These are phyloP conservation scores for Candida boidinii DNA, from an alignment of 805 yeast genomes.

Conservation along the genomic window DNA sequence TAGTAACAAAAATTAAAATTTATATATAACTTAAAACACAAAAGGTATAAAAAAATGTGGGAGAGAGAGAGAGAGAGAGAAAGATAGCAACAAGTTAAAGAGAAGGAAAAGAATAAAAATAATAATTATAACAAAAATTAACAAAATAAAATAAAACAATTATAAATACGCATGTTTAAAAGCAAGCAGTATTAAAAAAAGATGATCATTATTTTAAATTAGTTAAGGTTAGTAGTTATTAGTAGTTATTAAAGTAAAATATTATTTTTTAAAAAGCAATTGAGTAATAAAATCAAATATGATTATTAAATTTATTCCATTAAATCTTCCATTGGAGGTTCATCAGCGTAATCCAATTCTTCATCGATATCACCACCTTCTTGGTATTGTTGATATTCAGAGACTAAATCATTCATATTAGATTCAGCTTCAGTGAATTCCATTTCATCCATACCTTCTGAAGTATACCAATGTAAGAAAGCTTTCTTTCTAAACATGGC, in stretches of 20 bases:
- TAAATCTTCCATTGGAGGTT: constrained; percentile 49
- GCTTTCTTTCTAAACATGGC: constrained; percentile 93
- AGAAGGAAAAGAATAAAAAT: neutral
- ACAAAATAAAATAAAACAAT: too few species aligned
- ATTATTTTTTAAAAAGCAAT: too few species aligned
- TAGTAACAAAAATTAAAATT: too few species aligned
- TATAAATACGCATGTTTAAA: too few species aligned
- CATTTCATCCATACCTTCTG: constrained; percentile 94
- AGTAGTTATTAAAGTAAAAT: too few species aligned
- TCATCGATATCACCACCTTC: constrained; percentile 73
- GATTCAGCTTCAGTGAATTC: constrained; percentile 93
- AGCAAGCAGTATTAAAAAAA: too few species aligned
- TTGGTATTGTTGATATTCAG: constrained; percentile 90
- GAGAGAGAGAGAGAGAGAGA: constrained; percentile 5
- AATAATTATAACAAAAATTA: constrained; percentile 1
- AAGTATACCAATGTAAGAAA: constrained; percentile 92
- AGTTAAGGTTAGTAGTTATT: neutral
- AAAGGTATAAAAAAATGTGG: constrained; percentile 5
- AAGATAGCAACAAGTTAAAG: constrained; percentile 1
- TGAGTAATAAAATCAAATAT: too few species aligned
- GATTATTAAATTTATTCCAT: constrained; percentile 13
- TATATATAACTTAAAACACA: too few species aligned
- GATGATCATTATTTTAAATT: neutral
- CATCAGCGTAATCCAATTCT: constrained; percentile 61
- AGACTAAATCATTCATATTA: constrained; percentile 79